These are phyloP conservation scores for Lenwebbia sp. DNA, from an alignment of 345 rosid genomes.

Conservation along the genomic window DNA sequence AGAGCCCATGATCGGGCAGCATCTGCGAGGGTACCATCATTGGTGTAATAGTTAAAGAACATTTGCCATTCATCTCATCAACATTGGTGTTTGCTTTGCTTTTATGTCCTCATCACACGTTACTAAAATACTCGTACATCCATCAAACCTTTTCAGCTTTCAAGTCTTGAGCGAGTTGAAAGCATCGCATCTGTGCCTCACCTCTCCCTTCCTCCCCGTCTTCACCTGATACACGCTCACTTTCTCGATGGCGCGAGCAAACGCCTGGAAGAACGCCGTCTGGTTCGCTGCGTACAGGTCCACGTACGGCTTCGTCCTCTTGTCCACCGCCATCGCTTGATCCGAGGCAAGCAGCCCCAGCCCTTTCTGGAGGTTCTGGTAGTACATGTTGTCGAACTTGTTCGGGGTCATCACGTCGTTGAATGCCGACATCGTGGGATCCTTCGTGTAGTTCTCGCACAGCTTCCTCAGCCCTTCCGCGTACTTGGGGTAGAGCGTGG, in stretches of 20 bases:
- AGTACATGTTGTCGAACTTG: slow-evolving; percentile 81
- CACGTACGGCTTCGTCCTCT: slow-evolving; percentile 36
- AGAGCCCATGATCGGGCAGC: background rate
- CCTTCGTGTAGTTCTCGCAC: slow-evolving; percentile 33
- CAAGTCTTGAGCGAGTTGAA: slow-evolving; percentile 20
- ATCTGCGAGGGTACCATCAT: background rate
- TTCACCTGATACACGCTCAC: slow-evolving; percentile 28
- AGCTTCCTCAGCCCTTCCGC: slow-evolving; percentile 34
- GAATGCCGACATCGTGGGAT: slow-evolving; percentile 46
- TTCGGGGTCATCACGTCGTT: slow-evolving; percentile 59
- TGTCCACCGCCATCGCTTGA: slow-evolving; percentile 31
- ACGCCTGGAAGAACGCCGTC: slow-evolving; percentile 34
- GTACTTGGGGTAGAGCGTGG: slow-evolving; percentile 21
- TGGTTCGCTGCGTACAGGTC: slow-evolving; percentile 41
- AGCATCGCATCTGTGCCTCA: slow-evolving; percentile 47
- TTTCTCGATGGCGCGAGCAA: slow-evolving; percentile 46
- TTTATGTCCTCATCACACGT: background rate
- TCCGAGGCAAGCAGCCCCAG: slow-evolving; percentile 45
- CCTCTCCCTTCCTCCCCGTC: slow-evolving; percentile 41
- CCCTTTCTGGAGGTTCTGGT: slow-evolving; percentile 40
- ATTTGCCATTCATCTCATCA: background rate
- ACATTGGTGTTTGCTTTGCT: background rate
- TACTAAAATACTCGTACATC: background rate
- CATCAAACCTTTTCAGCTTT: background rate
- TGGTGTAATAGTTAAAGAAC: background rate